Evolutionary conservation across 108 stramenopile genomes (phyloP).

Genomic region (Cyclotella cryptica): DNA sequence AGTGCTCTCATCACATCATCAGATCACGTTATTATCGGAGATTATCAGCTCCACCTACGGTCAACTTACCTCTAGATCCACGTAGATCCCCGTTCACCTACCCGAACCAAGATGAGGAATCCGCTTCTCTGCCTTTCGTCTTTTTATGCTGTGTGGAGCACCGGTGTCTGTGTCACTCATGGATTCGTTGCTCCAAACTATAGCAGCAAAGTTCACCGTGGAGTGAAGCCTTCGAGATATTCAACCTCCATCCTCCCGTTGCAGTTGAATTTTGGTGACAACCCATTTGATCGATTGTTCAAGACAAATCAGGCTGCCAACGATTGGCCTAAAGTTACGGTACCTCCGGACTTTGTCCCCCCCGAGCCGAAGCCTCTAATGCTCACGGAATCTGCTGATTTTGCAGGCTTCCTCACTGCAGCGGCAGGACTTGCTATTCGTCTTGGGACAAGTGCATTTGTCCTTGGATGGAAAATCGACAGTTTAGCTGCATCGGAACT

Average conservation of each 20-base stretch:
- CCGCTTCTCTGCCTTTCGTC: too few relatives aligned
- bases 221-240: too few relatives aligned
- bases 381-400: conserved; percentile 53
- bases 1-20: too few relatives aligned
- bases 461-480: conserved; percentile 78
- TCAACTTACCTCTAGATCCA: too few relatives aligned
- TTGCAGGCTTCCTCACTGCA: conserved; percentile 42
- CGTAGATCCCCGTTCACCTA: too few relatives aligned
- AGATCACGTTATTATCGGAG: too few relatives aligned
- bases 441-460: conserved; percentile 73
- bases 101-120: too few relatives aligned
- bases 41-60: too few relatives aligned
- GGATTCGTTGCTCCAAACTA: too few relatives aligned
- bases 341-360: conserved; percentile 58
- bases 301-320: conserved; percentile 13
- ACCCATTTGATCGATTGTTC: background rate
- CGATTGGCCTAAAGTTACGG: conserved; percentile 53
- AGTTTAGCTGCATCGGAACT: conserved; percentile 36
- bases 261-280: background rate
- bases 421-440: conserved; percentile 62
- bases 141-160: too few relatives aligned
- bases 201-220: too few relatives aligned
- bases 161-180: too few relatives aligned
- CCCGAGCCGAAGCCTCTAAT: conserved; percentile 74
- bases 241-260: background rate